These are phyloP conservation scores for Podosphaera aphanis DNA, from an alignment of 2,329 filamentous ascomycete species.

Conservation along the genomic window DNA sequence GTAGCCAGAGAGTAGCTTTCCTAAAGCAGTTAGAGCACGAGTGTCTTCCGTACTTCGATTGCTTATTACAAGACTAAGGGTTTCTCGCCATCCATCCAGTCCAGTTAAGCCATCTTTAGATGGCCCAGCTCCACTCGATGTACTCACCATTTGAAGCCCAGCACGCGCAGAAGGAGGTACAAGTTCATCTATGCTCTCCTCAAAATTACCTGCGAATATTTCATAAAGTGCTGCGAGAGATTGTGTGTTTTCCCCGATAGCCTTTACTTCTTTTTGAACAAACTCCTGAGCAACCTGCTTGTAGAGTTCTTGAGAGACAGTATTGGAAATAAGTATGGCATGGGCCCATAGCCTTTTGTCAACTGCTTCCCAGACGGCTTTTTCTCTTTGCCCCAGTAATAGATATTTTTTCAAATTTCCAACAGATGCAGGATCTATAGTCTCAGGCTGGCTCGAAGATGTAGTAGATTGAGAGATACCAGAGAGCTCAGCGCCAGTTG, in stretches of 20 bases:
- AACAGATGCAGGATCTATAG: conserved; percentile 43
- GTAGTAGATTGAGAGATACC: conserved; percentile 17
- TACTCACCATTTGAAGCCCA: conserved; percentile 74
- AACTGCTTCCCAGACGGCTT: conserved; percentile 79
- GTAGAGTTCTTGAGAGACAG: conserved; percentile 60
- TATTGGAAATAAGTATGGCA: conserved; percentile 68
- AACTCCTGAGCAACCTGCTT: conserved; percentile 91
- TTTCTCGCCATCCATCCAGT: conserved; percentile 84
- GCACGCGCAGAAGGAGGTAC: conserved; percentile 81
- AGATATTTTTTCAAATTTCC: conserved; percentile 52
- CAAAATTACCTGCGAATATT: conserved; percentile 76
- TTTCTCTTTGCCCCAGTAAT: conserved; percentile 62
- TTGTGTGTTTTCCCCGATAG: conserved; percentile 55
- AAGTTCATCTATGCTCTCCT: conserved; percentile 87
- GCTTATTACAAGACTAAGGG: conserved; percentile 60
- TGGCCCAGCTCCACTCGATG: conserved; percentile 33
- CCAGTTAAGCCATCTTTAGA: conserved; percentile 58
- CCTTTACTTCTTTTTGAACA: conserved; percentile 80
- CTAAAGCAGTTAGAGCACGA: conserved; percentile 55
- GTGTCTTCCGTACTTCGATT: conserved; percentile 68
- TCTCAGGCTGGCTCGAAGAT: conserved; percentile 30
- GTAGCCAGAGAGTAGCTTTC: conserved; percentile 63
- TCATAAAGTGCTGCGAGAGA: conserved; percentile 81
- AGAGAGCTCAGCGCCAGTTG: conserved; percentile 19
- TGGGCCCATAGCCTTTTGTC: conserved; percentile 93